Evolutionary conservation across 306 rosid genomes (phyloP).

Genomic region (Sechiopsis laciniata): DNA sequence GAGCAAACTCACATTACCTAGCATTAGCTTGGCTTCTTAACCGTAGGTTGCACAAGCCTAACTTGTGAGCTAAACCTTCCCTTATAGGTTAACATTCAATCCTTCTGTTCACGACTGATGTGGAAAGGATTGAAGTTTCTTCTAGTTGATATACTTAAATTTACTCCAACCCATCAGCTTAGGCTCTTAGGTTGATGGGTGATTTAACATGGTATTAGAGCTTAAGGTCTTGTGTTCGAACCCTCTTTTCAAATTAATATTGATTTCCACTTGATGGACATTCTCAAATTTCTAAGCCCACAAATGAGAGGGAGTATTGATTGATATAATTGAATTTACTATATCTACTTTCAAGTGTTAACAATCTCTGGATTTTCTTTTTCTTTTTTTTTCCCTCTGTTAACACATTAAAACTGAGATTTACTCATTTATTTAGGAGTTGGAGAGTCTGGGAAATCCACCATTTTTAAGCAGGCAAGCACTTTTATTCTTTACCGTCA

Average conservation of each 20-base stretch:
- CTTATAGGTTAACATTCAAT: not conserved
- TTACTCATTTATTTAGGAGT: conserved; percentile 47
- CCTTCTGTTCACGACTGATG: not conserved
- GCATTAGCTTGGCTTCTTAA: not conserved
- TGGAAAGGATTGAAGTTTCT: not conserved
- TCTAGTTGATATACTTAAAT: too few species aligned
- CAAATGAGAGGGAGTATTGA: too few species aligned
- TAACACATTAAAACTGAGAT: not conserved
- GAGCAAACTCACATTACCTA: not conserved
- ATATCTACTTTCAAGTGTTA: not conserved
- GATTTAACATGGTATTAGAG: too few species aligned
- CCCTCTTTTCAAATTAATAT: too few species aligned
- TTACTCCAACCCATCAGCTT: too few species aligned
- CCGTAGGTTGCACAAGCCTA: not conserved
- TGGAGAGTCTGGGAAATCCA: conserved; percentile 95
- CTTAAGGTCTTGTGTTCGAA: too few species aligned
- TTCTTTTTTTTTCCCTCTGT: not conserved
- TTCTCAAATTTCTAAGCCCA: too few species aligned
- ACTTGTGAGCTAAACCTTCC: not conserved
- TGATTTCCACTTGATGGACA: too few species aligned
- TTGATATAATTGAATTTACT: not conserved
- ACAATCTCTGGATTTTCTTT: not conserved
- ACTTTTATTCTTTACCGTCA: conserved; percentile 15
- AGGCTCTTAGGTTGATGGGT: too few species aligned
- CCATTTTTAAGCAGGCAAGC: conserved; percentile 92